Conservation (phyloP, 495 filamentous ascomycete genomes). For the Parachaetomium inaequale region DNA sequence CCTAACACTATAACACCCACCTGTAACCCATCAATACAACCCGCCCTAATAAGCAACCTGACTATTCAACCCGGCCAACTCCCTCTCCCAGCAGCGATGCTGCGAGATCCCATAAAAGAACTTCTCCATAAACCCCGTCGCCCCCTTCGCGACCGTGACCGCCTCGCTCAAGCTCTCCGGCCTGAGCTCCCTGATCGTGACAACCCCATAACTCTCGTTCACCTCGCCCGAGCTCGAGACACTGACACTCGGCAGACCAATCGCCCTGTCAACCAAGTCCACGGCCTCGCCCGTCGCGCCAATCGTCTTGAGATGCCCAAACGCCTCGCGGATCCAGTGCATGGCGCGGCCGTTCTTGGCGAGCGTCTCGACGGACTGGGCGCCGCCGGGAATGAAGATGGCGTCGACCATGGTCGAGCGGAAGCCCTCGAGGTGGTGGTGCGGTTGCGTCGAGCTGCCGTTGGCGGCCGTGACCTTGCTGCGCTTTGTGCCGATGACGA, state of each 20-base stretch:
- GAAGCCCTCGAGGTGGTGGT: constrained; percentile 79
- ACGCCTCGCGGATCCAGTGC: constrained; percentile 82
- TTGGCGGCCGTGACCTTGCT: constrained; percentile 58
- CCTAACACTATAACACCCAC: neutral
- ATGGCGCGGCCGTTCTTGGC: constrained; percentile 70
- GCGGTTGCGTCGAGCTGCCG: constrained; percentile 59
- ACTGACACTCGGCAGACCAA: constrained; percentile 53
- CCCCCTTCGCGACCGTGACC: constrained; percentile 57
- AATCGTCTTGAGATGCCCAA: constrained; percentile 76
- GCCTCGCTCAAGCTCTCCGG: constrained; percentile 54
- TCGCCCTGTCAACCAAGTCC: constrained; percentile 55
- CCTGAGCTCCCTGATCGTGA: constrained; percentile 53
- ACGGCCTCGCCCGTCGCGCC: constrained; percentile 70
- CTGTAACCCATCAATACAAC: neutral
- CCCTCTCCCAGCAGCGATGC: constrained; percentile 68
- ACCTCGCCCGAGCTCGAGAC: constrained; percentile 50
- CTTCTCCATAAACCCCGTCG: constrained; percentile 58
- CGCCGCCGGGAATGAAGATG: constrained; percentile 73
- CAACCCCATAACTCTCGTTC: constrained; percentile 66
- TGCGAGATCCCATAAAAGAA: constrained; percentile 63
- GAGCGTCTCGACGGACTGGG: constrained; percentile 55
- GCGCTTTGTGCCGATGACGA: constrained; percentile 65
- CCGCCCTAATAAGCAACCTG: constrained; percentile 42
- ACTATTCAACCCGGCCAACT: constrained; percentile 61
- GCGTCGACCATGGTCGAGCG: constrained; percentile 86